Evolutionary conservation across 1,139 yeast genomes (phyloP).

Genomic region (Saccharomyces hybrid): DNA sequence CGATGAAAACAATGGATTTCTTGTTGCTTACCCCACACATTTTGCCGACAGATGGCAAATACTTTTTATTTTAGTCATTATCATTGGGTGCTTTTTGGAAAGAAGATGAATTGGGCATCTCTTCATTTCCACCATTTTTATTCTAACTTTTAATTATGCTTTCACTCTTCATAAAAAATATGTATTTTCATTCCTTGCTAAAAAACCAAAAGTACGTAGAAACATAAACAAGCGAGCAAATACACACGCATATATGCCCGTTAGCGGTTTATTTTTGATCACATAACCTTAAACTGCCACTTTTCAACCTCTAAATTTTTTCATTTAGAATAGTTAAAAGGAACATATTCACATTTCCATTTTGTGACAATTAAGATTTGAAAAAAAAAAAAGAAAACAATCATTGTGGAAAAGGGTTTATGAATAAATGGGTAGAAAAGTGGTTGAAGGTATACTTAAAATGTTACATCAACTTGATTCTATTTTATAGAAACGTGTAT

Average conservation of each 20-base stretch:
- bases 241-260: constrained; percentile 15
- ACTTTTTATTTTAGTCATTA: background rate
- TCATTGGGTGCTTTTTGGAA: background rate
- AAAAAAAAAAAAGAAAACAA: background rate
- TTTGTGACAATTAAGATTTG: too few species aligned
- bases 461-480: constrained; percentile 27
- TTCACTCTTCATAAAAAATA: background rate
- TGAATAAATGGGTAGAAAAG: constrained; percentile 24
- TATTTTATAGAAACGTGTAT: constrained; percentile 30
- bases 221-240: background rate
- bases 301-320: background rate
- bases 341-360: background rate
- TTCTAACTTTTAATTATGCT: background rate
- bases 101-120: background rate
- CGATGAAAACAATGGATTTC: background rate
- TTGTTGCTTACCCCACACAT: background rate
- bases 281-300: background rate
- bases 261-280: background rate
- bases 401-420: constrained; percentile 2
- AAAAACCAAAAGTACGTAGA: background rate
- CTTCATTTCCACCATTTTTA: background rate
- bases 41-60: background rate
- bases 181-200: background rate
- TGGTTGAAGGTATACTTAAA: constrained; percentile 29
- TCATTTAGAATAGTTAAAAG: background rate